Evolutionary conservation across 2,329 filamentous ascomycete species (phyloP).

Genomic region (Rutstroemia sp.): DNA sequence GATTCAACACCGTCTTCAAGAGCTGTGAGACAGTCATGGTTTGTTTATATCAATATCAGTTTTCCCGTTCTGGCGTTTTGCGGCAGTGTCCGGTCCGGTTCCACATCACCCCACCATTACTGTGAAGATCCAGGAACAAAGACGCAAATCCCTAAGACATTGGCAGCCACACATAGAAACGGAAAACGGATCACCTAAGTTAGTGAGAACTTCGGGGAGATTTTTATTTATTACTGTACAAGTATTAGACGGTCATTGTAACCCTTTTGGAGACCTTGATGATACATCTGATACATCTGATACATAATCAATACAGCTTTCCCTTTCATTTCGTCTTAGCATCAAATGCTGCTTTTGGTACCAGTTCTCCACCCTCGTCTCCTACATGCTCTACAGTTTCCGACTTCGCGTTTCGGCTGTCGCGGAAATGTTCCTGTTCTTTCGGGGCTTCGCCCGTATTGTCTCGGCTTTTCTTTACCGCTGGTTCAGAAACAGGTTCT

Average conservation of each 20-base stretch:
- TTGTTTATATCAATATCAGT: too few relatives aligned
- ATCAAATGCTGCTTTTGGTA: slow-evolving; percentile 45
- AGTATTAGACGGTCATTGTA: not conserved
- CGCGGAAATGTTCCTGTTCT: not conserved
- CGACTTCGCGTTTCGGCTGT: slow-evolving; percentile 22
- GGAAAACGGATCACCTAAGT: too few relatives aligned
- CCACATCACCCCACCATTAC: too few relatives aligned
- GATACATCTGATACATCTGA: slow-evolving; percentile 23
- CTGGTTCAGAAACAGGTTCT: not conserved
- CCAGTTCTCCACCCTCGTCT: slow-evolving; percentile 35
- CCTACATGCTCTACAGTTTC: slow-evolving; percentile 6
- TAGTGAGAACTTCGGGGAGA: too few relatives aligned
- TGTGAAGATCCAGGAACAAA: too few relatives aligned
- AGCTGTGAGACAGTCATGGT: too few relatives aligned
- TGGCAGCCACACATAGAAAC: too few relatives aligned
- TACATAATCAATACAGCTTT: slow-evolving; percentile 15
- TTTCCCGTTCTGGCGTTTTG: too few relatives aligned
- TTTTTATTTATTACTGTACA: not conserved
- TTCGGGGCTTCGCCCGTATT: not conserved
- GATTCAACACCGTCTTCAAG: too few relatives aligned
- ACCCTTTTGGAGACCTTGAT: slow-evolving; percentile 11
- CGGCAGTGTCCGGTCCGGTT: too few relatives aligned
- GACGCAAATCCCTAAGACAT: too few relatives aligned
- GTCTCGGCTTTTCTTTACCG: not conserved
- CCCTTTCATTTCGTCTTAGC: slow-evolving; percentile 20